phyloP scores from a whole-genome alignment of 2,329 filamentous ascomycete genomes.

The Sporothrix sp. region DNA sequence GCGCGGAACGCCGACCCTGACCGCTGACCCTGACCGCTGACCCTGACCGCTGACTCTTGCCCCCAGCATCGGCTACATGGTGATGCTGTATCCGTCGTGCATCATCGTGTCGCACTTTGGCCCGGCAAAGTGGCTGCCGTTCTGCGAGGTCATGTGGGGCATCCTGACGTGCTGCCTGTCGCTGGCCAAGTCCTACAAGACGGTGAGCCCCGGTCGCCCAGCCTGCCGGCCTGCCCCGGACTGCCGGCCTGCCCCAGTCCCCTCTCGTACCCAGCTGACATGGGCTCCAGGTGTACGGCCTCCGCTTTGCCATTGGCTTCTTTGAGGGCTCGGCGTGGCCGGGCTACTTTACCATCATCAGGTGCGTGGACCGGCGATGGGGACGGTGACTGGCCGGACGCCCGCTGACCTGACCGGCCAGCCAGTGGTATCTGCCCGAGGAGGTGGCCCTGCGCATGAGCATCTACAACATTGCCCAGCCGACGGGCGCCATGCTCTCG shows the following conservation, averaged over 20 bases:
- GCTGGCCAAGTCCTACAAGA: background rate
- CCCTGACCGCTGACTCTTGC: background rate
- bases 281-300: conserved; percentile 2
- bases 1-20: too few species aligned
- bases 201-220: background rate
- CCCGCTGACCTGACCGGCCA: too few species aligned
- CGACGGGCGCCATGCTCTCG: conserved; percentile 11
- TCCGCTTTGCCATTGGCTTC: conserved; percentile 2
- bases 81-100: conserved; percentile 13
- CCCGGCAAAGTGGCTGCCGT: conserved; percentile 4
- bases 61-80: conserved; percentile 11
- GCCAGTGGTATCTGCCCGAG: conserved; percentile 13
- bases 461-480: conserved; percentile 14
- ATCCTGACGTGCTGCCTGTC: conserved; percentile 12
- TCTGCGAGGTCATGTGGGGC: conserved; percentile 9
- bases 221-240: too few species aligned
- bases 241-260: too few species aligned
- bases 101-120: conserved; percentile 12
- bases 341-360: conserved; percentile 6
- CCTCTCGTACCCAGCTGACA: too few species aligned
- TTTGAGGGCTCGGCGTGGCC: conserved; percentile 5
- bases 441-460: conserved; percentile 13
- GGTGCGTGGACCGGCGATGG: too few species aligned
- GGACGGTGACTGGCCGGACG: too few species aligned
- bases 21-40: background rate